Conservation (phyloP, 257 asterid species). For the Solanum piurae region DNA sequence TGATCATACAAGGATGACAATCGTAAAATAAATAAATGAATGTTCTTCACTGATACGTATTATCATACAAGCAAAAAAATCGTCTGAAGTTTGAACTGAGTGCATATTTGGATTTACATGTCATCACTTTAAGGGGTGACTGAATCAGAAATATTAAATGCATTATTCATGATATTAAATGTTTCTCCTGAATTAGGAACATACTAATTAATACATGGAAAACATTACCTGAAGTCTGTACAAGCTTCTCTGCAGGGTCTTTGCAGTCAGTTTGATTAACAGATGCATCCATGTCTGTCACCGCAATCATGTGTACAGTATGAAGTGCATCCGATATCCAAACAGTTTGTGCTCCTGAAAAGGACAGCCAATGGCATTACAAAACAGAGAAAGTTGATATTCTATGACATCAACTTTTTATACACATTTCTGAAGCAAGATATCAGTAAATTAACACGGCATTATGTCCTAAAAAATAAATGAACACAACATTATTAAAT, state of each 20-base stretch:
- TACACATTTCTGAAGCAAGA: not conserved
- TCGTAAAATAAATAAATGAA: not conserved
- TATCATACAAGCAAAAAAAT: not conserved
- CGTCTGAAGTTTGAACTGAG: not conserved
- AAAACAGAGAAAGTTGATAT: not conserved
- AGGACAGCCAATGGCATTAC: not conserved
- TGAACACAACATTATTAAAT: not conserved
- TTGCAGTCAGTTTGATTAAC: conserved; percentile 26
- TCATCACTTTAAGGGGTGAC: not conserved
- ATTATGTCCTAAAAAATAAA: not conserved
- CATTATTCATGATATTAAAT: not conserved
- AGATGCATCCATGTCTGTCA: conserved; percentile 39
- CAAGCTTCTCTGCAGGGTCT: conserved; percentile 21
- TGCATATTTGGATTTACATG: not conserved
- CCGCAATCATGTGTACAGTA: conserved; percentile 45
- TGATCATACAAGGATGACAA: not conserved
- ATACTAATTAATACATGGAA: not conserved
- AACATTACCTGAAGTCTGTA: conserved; percentile 42
- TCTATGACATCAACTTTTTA: not conserved
- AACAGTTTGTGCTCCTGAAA: conserved; percentile 50
- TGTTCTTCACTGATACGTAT: not conserved
- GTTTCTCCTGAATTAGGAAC: not conserved
- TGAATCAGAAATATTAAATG: not conserved
- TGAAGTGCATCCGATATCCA: conserved; percentile 83
- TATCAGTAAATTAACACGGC: not conserved